A percentile compares a stretch with the other conserved stretches of the same genome.
Conservation (phyloP, 768 basidiomycete genomes). For the Mycena polygramma region DNA sequence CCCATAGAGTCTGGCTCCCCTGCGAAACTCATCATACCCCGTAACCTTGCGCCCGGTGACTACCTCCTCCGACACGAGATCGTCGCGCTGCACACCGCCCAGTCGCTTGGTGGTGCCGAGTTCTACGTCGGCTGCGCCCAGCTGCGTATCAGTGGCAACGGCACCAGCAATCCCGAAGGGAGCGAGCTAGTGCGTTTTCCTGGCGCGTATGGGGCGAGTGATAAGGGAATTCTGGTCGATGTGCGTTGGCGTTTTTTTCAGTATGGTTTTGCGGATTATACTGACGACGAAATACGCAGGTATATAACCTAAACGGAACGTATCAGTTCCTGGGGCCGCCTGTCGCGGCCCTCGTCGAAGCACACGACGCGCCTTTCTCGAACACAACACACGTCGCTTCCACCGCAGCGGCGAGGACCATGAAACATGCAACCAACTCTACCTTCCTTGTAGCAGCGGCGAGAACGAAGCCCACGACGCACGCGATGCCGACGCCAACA, state of each 20-base stretch:
- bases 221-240: constrained; percentile 50
- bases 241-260: constrained; percentile 14
- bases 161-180: constrained; percentile 43
- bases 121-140: constrained; percentile 52
- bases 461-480: too few relatives aligned
- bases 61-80: constrained; percentile 70
- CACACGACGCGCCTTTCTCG: not conserved
- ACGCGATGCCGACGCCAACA: too few relatives aligned
- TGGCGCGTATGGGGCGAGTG: constrained; percentile 42
- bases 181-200: constrained; percentile 43
- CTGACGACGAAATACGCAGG: too few relatives aligned
- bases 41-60: constrained; percentile 56
- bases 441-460: not conserved
- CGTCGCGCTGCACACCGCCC: constrained; percentile 56
- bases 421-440: too few relatives aligned
- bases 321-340: constrained; percentile 53
- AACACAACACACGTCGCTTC: too few relatives aligned
- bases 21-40: constrained; percentile 49
- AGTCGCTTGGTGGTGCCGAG: constrained; percentile 53
- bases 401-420: too few relatives aligned
- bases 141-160: constrained; percentile 47
- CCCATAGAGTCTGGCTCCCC: constrained; percentile 45
- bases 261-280: too few relatives aligned
- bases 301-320: constrained; percentile 38
- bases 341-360: constrained; percentile 45